A percentile compares a stretch with the other conserved stretches of the same genome.
These are phyloP conservation scores for Cyclotella baltica DNA, from an alignment of 108 stramenopile species.

Conservation along the genomic window DNA sequence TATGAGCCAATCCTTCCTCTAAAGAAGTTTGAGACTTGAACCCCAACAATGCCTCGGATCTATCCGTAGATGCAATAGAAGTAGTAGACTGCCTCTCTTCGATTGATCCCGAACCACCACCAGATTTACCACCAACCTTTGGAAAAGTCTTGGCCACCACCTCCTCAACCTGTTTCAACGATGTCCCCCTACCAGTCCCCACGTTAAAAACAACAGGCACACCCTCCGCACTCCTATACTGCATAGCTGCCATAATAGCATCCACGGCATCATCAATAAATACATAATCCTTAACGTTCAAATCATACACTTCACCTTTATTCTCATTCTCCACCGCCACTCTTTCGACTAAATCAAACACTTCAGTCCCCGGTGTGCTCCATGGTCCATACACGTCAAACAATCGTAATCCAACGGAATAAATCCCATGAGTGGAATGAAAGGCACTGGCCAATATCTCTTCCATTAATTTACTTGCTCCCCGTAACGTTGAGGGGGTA, in stretches of 20 bases:
- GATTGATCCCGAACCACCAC: not conserved
- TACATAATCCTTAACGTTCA: constrained; percentile 70
- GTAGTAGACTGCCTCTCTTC: constrained; percentile 13
- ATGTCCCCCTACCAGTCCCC: constrained; percentile 65
- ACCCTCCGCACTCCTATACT: constrained; percentile 52
- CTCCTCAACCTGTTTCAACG: constrained; percentile 53
- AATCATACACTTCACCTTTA: not conserved
- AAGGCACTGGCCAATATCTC: constrained; percentile 82
- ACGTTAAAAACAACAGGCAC: constrained; percentile 83
- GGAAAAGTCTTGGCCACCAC: constrained; percentile 64
- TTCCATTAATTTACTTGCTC: constrained; percentile 79
- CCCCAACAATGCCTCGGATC: constrained; percentile 67
- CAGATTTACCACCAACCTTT: not conserved
- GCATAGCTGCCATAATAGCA: constrained; percentile 85
- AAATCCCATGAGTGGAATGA: constrained; percentile 73
- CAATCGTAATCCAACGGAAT: constrained; percentile 82
- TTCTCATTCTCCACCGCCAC: constrained; percentile 44
- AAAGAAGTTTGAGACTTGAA: constrained; percentile 67
- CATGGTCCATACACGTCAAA: constrained; percentile 92
- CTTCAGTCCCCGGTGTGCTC: constrained; percentile 72
- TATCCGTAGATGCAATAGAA: constrained; percentile 60
- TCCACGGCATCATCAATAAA: constrained; percentile 92
- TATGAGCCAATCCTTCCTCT: constrained; percentile 63
- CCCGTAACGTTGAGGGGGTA: constrained; percentile 70
- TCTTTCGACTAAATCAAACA: constrained; percentile 84